Conservation (phyloP, 83 land plant genomes). For the Thuja plicata region DNA sequence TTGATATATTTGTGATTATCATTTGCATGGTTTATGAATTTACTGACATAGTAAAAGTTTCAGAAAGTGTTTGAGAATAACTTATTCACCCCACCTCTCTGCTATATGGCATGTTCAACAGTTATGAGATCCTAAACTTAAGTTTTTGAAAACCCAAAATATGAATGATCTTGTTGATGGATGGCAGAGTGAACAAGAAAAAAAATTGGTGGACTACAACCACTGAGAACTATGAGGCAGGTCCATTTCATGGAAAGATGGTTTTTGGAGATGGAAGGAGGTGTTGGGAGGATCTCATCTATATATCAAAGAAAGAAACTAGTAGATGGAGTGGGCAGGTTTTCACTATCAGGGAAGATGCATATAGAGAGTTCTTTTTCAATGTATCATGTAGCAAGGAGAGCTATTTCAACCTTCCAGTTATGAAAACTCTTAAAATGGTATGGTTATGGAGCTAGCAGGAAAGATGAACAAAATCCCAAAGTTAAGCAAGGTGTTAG, state of each 20-base stretch:
- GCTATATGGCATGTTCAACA: too few species aligned
- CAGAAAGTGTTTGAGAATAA: too few species aligned
- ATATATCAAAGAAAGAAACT: constrained; percentile 16
- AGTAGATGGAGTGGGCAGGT: constrained; percentile 15
- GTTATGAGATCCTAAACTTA: too few species aligned
- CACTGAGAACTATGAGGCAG: constrained; percentile 16
- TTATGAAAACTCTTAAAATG: constrained; percentile 9
- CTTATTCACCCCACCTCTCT: too few species aligned
- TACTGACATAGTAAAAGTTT: too few species aligned
- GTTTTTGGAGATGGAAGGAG: constrained; percentile 8
- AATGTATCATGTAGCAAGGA: neutral
- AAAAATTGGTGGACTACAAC: constrained; percentile 53
- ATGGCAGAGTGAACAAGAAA: constrained; percentile 85
- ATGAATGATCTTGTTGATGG: too few species aligned
- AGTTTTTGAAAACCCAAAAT: too few species aligned
- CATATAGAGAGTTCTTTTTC: constrained; percentile 1
- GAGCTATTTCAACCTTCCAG: constrained; percentile 5
- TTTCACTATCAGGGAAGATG: neutral
- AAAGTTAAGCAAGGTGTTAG: constrained; percentile 3
- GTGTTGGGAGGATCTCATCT: constrained; percentile 15
- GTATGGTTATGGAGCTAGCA: neutral
- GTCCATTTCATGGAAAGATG: neutral
- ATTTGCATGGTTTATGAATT: too few species aligned
- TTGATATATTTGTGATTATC: too few species aligned
- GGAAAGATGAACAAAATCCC: constrained; percentile 9